phyloP scores from a whole-genome alignment of 1,139 yeast species.

The Candida sanyaensis region DNA sequence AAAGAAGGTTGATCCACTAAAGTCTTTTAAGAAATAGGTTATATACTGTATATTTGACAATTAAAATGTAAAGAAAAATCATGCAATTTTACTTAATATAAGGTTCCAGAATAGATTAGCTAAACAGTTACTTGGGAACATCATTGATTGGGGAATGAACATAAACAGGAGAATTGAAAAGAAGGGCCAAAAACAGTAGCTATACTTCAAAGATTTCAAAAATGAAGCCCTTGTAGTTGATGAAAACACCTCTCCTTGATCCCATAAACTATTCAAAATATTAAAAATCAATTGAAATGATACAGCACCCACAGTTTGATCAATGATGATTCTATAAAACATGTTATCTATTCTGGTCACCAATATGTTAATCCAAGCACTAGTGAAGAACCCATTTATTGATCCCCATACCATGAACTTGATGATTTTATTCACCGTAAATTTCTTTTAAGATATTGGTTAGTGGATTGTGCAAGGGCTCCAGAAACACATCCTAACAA shows the following conservation, averaged over 20 bases:
- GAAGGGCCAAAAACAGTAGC: conserved; percentile 62
- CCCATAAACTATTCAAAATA: conserved; percentile 56
- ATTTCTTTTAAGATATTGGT: conserved; percentile 48
- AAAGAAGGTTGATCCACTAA: conserved; percentile 70
- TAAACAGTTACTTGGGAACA: conserved; percentile 61
- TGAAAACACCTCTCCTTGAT: conserved; percentile 40
- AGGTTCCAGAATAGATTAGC: conserved; percentile 60
- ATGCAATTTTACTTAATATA: conserved; percentile 41
- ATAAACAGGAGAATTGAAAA: conserved; percentile 53
- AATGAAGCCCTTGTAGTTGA: conserved; percentile 33
- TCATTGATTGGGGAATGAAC: conserved; percentile 45
- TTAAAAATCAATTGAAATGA: conserved; percentile 54
- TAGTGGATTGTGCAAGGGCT: conserved; percentile 58
- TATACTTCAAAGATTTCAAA: conserved; percentile 50
- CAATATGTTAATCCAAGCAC: conserved; percentile 57
- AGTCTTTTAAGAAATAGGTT: conserved; percentile 35
- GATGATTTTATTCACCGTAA: conserved; percentile 39
- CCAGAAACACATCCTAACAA: conserved; percentile 52
- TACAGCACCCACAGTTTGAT: conserved; percentile 59
- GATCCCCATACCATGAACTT: conserved; percentile 66
- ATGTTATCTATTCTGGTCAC: conserved; percentile 35
- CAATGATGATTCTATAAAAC: conserved; percentile 44
- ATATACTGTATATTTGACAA: not conserved
- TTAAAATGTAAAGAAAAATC: not conserved
- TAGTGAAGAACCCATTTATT: conserved; percentile 57